Base-by-base conservation (phyloP, 73 alveolate genomes). In the Paramecium biaurelia region DNA sequence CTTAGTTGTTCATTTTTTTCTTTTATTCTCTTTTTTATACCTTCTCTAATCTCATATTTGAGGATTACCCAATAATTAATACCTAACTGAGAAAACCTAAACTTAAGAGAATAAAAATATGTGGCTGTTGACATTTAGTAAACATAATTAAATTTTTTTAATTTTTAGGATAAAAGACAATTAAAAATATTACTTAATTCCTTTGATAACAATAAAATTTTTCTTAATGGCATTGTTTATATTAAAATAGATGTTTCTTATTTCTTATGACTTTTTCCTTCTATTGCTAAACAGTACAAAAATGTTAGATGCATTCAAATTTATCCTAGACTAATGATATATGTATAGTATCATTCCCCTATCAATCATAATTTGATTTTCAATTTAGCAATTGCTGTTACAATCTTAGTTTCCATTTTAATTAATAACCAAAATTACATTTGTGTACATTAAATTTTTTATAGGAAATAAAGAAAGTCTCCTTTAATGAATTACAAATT, bases 381-480 rank as follows among this genome's bases (percentile, higher is more conserved):
- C 45, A 4, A 70, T 20, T 70, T 70, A 30, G 21, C 89, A 76
- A 76, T 76, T 28, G 5, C 28, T 30, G 7, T 43, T 24, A 26
- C 89, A 76, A 15, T 72, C 89, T 76, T 10, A 26, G 41, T 76
- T 76, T 5, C 47, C 70, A 37, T 76, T n/a, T 41, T 76, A 38
- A 38, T 24, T 35, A 10, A 42, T 37, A 76, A 9, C 89, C 89
- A 24, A 32, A 20, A 14, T 42, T 15, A 35, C 89, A 76, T 2
- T n/a, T 8, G 41, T 20, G 89, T 38, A 42, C 89, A 76, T 76
- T 41, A 57, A 70, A 70, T 8, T 12, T n/a, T 28, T 23, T 0
- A 70, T 70, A 23, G 57, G 45, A 30, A 70, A 30, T 70, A 30
- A 32, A 6, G 24, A 70, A 30, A n/a, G 53, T 37, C 12, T 70